phyloP scores from a whole-genome alignment of 2,329 filamentous ascomycete genomes.

The Penicillium sp. region DNA sequence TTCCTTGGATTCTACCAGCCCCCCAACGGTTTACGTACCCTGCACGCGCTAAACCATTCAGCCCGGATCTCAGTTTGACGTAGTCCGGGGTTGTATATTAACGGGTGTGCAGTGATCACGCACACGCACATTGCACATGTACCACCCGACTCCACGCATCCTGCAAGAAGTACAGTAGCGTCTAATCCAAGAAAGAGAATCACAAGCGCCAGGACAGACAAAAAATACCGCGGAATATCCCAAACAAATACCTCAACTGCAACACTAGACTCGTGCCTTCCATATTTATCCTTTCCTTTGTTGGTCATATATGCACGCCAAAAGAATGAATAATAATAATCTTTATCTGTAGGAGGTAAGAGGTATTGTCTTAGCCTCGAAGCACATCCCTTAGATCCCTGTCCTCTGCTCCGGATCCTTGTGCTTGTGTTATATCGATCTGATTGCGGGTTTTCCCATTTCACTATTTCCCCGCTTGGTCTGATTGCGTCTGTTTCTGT shows the following conservation, averaged over 20 bases:
- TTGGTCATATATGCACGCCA: not conserved
- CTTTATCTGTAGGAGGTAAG: not conserved
- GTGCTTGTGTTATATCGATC: conserved; percentile 8
- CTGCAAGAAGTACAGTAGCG: conserved; percentile 11
- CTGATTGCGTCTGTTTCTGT: conserved; percentile 17
- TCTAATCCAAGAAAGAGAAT: not conserved
- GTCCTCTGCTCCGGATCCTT: not conserved
- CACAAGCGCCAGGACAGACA: not conserved
- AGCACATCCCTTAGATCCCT: not conserved
- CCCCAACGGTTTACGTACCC: not conserved
- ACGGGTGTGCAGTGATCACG: conserved; percentile 14
- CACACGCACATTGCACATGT: conserved; percentile 18
- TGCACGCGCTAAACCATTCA: not conserved
- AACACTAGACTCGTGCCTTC: not conserved
- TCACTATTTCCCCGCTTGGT: conserved; percentile 11
- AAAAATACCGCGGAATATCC: not conserved
- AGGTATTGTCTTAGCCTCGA: conserved; percentile 3
- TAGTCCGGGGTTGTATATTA: conserved; percentile 19
- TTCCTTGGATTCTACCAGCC: not conserved
- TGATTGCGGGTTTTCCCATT: conserved; percentile 6
- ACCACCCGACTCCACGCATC: conserved; percentile 8
- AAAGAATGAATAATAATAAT: not conserved
- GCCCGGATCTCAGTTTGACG: conserved; percentile 4
- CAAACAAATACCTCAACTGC: not conserved
- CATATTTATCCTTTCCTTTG: not conserved